Base-by-base conservation (phyloP, 345 rosid genomes). In the Stellera chamaejasme region DNA sequence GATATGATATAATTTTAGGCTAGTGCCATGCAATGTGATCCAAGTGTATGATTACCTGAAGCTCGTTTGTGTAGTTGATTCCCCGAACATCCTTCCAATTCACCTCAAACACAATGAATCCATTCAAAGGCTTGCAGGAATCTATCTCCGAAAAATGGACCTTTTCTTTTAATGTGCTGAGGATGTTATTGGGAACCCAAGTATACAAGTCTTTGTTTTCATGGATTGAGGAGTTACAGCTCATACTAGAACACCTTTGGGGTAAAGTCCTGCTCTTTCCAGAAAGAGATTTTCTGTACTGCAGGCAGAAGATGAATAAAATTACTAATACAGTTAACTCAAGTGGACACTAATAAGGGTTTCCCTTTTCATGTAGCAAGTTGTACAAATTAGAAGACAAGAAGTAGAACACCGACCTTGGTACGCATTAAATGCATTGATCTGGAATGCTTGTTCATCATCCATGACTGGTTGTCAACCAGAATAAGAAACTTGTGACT, bases 31-130 rank as follows among this genome's bases (percentile, higher is more conserved):
- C 23, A 23, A 47, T 47, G 25, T 4, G 16, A 8, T 47, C 10
- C 25, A 27, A 56, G 10, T 13, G 23, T 32, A 13, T 2, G 15
- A 45, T 54, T 59, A 60, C 70, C 65, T 54, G 65, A 43, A 66
- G 70, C 27, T 47, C 59, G 28, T 54, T 66, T 14, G 25, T 12
- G 49, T 66, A 66, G 65, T 59, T 60, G 51, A 60, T 59, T 14
- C 70, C 64, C 10, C 56, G 26, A 12, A 66, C 70, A 60, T 66
- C 60, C 27, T 54, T 55, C 70, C 70, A 54, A 8, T 39, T 60
- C 49, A 66, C 61, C 43, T 66, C 65, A 19, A 60, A 66, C 26
- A 66, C 65, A 48, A 60, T 60, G 43, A 66, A 60, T 4, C 70
- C 70, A 28, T 59, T 60, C 51, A 59, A 66, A 28, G 65, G 55